phyloP scores from a whole-genome alignment of 2,329 filamentous ascomycete genomes.

The Cordyceps cicadae region DNA sequence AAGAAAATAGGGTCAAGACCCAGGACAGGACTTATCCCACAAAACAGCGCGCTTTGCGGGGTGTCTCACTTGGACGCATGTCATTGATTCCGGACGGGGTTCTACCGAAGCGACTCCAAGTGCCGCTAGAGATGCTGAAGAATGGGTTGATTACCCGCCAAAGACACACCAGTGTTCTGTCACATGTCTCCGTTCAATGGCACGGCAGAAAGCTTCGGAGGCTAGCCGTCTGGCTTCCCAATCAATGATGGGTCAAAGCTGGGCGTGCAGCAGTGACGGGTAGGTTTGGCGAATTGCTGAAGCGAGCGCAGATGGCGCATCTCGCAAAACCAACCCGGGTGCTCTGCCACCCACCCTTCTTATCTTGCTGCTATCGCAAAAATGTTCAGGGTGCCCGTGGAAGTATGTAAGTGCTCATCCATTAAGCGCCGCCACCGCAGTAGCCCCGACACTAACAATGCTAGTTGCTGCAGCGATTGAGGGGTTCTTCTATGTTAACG shows the following conservation, averaged over 20 bases:
- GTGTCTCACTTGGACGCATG: not conserved
- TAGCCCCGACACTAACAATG: not conserved
- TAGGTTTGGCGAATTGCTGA: not conserved
- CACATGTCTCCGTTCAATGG: not conserved
- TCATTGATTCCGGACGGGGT: not conserved
- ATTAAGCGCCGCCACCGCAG: not conserved
- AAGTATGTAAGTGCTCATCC: not conserved
- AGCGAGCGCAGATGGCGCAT: not conserved
- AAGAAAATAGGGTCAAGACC: not conserved
- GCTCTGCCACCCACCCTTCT: not conserved
- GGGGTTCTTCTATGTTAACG: not conserved
- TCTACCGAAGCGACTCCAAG: not conserved
- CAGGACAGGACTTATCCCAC: not conserved
- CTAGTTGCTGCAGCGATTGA: not conserved
- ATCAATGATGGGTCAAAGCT: not conserved
- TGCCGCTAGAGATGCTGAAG: not conserved
- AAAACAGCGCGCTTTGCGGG: not conserved
- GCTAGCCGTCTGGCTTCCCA: not conserved
- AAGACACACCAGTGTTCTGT: not conserved
- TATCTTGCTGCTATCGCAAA: not conserved
- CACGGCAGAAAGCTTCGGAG: not conserved
- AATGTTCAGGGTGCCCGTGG: conserved; percentile 1
- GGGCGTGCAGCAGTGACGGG: not conserved
- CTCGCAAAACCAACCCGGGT: not conserved
- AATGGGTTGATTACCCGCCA: not conserved